Evolutionary conservation across 169 alveolate genomes (phyloP).

Genomic region (Cryptosporidium xiaoi): DNA sequence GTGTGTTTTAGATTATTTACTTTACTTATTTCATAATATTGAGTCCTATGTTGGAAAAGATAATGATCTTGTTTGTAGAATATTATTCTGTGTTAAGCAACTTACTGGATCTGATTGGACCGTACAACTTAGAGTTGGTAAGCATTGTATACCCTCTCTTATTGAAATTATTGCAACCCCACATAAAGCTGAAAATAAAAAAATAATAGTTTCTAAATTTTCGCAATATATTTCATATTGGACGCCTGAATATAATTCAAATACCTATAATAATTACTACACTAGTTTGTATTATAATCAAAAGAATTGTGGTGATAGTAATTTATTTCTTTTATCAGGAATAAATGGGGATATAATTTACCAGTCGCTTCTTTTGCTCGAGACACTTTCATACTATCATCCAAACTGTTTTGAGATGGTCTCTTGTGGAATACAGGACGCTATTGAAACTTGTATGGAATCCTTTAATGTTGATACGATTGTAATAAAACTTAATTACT

Average conservation of each 20-base stretch:
- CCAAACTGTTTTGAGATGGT: conserved; percentile 66
- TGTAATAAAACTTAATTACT: conserved; percentile 29
- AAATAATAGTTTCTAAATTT: conserved; percentile 5
- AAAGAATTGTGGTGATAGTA: background rate
- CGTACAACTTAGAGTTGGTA: conserved; percentile 63
- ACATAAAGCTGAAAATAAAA: conserved; percentile 3
- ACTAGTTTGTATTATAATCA: conserved; percentile 5
- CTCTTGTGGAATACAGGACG: conserved; percentile 54
- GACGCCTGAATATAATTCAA: conserved; percentile 20
- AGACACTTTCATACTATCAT: conserved; percentile 54
- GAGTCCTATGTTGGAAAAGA: conserved; percentile 26
- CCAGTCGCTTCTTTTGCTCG: conserved; percentile 41
- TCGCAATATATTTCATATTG: conserved; percentile 58
- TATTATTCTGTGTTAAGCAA: conserved; percentile 56
- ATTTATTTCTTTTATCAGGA: conserved; percentile 14
- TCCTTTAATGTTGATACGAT: conserved; percentile 46
- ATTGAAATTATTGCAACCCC: conserved; percentile 52
- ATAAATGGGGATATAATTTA: conserved; percentile 54
- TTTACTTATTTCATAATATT: conserved; percentile 41
- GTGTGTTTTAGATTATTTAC: conserved; percentile 48
- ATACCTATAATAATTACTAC: background rate
- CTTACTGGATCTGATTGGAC: conserved; percentile 52
- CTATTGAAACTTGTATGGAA: conserved; percentile 41
- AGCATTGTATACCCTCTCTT: conserved; percentile 61
- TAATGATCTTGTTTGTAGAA: conserved; percentile 37